phyloP scores from a whole-genome alignment of 2,329 filamentous ascomycete genomes.

The Conoideocrella luteorostrata region DNA sequence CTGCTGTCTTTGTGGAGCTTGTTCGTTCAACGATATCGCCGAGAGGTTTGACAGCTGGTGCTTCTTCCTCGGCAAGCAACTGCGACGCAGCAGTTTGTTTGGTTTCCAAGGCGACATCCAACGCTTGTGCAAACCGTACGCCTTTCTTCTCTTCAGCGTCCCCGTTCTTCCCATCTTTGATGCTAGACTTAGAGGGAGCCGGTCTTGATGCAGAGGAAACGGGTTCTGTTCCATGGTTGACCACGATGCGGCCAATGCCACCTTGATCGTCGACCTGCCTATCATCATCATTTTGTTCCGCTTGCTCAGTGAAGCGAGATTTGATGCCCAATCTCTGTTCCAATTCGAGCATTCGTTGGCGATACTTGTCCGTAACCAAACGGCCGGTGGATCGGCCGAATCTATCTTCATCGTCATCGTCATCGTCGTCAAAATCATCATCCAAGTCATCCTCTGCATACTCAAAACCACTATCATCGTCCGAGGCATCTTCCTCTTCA shows the following conservation, averaged over 20 bases:
- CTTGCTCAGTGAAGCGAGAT: conserved; percentile 46
- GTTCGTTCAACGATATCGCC: conserved; percentile 47
- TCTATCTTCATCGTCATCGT: conserved; percentile 62
- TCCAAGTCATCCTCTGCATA: conserved; percentile 45
- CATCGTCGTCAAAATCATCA: conserved; percentile 44
- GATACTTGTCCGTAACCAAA: conserved; percentile 67
- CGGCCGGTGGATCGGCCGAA: conserved; percentile 65
- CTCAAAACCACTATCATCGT: conserved; percentile 52
- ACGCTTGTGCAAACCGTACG: conserved; percentile 69
- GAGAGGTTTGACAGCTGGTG: conserved; percentile 39
- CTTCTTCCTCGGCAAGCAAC: conserved; percentile 17
- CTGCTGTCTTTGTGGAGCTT: conserved; percentile 16
- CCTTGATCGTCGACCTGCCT: conserved; percentile 33
- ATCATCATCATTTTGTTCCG: conserved; percentile 35
- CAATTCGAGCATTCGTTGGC: conserved; percentile 76
- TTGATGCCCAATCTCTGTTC: conserved; percentile 67
- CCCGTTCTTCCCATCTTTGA: conserved; percentile 22
- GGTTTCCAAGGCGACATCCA: conserved; percentile 59
- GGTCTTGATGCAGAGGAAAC: conserved; percentile 15
- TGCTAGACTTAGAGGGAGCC: conserved; percentile 24
- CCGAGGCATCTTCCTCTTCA: conserved; percentile 58
- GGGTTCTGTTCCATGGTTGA: conserved; percentile 27
- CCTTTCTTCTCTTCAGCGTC: conserved; percentile 49
- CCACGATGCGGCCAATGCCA: conserved; percentile 50
- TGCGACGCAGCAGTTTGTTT: conserved; percentile 13